These are phyloP conservation scores for Calonectria pauciramosa DNA, from an alignment of 2,329 filamentous ascomycete species.

Conservation along the genomic window DNA sequence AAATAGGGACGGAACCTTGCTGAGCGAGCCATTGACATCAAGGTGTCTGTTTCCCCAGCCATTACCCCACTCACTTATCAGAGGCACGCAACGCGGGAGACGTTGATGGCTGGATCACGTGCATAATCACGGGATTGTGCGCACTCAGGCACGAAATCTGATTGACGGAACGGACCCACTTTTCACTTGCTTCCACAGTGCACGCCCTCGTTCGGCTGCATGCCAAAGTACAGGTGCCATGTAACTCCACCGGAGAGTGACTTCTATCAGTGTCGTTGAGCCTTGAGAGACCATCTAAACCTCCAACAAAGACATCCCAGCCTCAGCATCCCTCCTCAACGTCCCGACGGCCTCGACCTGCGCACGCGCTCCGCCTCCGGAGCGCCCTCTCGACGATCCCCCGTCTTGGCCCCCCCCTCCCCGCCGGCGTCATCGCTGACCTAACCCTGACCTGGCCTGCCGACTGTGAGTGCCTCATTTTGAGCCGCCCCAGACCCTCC, in stretches of 20 bases:
- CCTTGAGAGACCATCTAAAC: slow-evolving; percentile 36
- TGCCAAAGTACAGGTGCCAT: slow-evolving; percentile 52
- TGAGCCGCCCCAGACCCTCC: slow-evolving; percentile 49
- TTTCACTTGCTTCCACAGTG: slow-evolving; percentile 30
- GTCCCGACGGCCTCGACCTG: slow-evolving; percentile 26
- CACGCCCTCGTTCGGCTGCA: slow-evolving; percentile 44
- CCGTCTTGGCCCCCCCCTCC: slow-evolving; percentile 38
- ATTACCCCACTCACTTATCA: slow-evolving; percentile 34
- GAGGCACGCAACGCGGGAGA: slow-evolving; percentile 43
- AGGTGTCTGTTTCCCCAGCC: slow-evolving; percentile 36
- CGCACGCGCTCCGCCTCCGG: slow-evolving; percentile 28
- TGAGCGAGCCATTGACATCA: slow-evolving; percentile 40
- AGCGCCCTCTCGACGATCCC: slow-evolving; percentile 34
- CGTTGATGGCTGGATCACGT: slow-evolving; percentile 39
- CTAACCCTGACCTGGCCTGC: slow-evolving; percentile 52
- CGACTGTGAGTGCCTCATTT: slow-evolving; percentile 54
- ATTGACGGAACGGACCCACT: slow-evolving; percentile 35
- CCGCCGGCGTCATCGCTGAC: slow-evolving; percentile 56
- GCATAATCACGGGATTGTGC: slow-evolving; percentile 37
- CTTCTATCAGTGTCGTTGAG: slow-evolving; percentile 46
- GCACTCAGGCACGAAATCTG: slow-evolving; percentile 36
- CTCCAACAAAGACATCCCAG: slow-evolving; percentile 37
- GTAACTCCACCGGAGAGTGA: slow-evolving; percentile 51
- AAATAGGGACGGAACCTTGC: slow-evolving; percentile 13
- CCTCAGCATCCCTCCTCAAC: slow-evolving; percentile 28